Percentiles rank a stretch among this genome's conserved stretches.
Conservation (phyloP, 495 filamentous ascomycete species). For the Penicillium malachiteum region DNA sequence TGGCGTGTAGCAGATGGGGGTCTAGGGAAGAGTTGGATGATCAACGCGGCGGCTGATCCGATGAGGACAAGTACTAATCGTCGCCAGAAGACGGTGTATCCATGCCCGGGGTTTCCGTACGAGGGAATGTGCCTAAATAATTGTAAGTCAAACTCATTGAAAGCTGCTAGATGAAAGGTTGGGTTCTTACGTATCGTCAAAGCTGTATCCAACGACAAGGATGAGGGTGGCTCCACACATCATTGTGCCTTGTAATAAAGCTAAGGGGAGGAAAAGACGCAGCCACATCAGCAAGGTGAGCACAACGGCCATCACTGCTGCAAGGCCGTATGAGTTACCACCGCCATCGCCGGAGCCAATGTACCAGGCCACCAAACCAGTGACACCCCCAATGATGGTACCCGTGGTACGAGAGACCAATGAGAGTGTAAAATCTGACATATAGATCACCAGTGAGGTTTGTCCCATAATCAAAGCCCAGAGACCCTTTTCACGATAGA, state of each 20-base stretch:
- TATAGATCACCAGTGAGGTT: constrained; percentile 41
- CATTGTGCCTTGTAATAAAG: constrained; percentile 32
- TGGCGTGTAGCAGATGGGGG: constrained; percentile 45
- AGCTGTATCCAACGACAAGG: constrained; percentile 41
- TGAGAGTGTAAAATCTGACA: constrained; percentile 45
- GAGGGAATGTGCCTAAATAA: constrained; percentile 30
- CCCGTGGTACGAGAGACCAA: constrained; percentile 32
- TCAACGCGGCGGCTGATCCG: constrained; percentile 35
- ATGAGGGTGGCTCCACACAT: constrained; percentile 43
- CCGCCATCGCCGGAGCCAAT: constrained; percentile 42
- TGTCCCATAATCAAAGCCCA: constrained; percentile 51
- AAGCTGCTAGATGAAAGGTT: not conserved
- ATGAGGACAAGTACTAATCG: constrained; percentile 43
- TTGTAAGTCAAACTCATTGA: not conserved
- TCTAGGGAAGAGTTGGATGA: constrained; percentile 44
- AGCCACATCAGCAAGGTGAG: constrained; percentile 36
- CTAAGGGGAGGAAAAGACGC: constrained; percentile 34
- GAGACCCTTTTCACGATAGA: constrained; percentile 44
- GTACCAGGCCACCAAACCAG: constrained; percentile 46
- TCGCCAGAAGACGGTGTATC: constrained; percentile 47
- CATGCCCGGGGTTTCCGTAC: constrained; percentile 44
- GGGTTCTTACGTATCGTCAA: constrained; percentile 37
- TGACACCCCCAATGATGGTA: constrained; percentile 39
- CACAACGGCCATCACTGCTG: constrained; percentile 36
- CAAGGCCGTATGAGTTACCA: constrained; percentile 44